These are phyloP conservation scores for Sicyos baderoa DNA, from an alignment of 306 rosid genomes.

Conservation along the genomic window DNA sequence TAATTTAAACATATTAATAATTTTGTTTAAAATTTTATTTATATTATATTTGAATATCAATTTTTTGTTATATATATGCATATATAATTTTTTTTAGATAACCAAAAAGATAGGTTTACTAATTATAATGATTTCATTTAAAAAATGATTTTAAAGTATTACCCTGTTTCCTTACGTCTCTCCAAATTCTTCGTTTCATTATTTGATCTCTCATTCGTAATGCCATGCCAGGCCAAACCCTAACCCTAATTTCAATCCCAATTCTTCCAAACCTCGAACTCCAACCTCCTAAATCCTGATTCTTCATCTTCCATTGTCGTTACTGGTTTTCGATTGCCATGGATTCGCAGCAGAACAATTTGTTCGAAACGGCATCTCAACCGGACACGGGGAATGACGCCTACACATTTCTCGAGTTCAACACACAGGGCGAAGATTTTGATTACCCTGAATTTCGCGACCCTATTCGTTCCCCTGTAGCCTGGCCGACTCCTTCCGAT, in stretches of 20 bases:
- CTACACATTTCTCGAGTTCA: slow-evolving; percentile 94
- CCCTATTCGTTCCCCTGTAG: slow-evolving; percentile 77
- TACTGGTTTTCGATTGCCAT: slow-evolving; percentile 22
- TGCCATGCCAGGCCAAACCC: slow-evolving; percentile 41
- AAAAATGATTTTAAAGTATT: too few species aligned
- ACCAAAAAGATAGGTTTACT: too few species aligned
- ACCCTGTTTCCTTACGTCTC: neutral
- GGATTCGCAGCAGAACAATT: slow-evolving; percentile 83
- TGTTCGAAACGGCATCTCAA: slow-evolving; percentile 90
- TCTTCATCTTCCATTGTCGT: neutral
- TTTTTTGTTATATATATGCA: too few species aligned
- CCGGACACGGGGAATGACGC: slow-evolving; percentile 95
- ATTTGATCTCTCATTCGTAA: neutral
- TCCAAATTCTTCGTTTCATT: slow-evolving; percentile 6
- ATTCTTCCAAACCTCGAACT: slow-evolving; percentile 32
- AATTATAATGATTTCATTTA: too few species aligned
- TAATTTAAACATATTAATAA: too few species aligned
- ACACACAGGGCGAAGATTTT: slow-evolving; percentile 96
- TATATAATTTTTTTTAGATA: too few species aligned
- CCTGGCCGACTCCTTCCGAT: slow-evolving; percentile 97
- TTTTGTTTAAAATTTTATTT: too few species aligned
- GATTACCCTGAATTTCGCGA: slow-evolving; percentile 93
- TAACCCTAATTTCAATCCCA: slow-evolving; percentile 37
- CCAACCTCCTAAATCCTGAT: slow-evolving; percentile 15
- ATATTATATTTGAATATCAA: too few species aligned